Percentiles rank a stretch among this genome's conserved stretches.
Conservation (phyloP, 176 grass and related monocot genomes). For the Lolium rigidum region DNA sequence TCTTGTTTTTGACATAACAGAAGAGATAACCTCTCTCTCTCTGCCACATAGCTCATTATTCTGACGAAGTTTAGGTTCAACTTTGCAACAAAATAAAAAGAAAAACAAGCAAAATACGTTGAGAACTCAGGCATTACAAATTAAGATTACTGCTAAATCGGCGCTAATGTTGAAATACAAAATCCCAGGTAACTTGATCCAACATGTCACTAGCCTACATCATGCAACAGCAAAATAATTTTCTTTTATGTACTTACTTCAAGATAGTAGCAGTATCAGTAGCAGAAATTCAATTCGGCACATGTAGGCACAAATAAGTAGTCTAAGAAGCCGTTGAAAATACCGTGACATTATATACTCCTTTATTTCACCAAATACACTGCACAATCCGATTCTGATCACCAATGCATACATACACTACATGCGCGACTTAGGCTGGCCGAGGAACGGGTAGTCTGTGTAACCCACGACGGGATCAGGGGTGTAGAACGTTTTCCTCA, state of each 20-base stretch:
- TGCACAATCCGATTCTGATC: background rate
- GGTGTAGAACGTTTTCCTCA: constrained; percentile 93
- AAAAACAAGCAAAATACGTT: no score
- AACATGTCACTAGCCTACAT: no score
- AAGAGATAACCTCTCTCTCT: no score
- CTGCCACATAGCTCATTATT: no score
- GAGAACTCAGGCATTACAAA: no score
- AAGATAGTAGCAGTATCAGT: background rate
- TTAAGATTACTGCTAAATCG: no score
- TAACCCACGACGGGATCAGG: constrained; percentile 82
- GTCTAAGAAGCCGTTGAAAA: background rate
- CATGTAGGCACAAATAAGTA: background rate
- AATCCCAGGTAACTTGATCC: no score
- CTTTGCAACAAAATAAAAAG: no score
- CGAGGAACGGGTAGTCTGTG: constrained; percentile 87
- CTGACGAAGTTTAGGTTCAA: no score
- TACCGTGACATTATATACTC: background rate
- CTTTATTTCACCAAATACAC: constrained; percentile 36
- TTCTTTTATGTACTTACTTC: background rate
- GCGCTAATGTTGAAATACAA: no score
- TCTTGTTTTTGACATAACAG: no score
- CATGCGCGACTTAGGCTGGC: constrained; percentile 57
- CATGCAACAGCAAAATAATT: background rate
- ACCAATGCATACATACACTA: constrained; percentile 24
- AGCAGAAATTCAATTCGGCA: no score